A percentile compares a stretch with the other conserved stretches of the same genome.
Evolutionary conservation across 768 basidiomycete species (phyloP).

Genomic region (Cyclocybe cylindracea): DNA sequence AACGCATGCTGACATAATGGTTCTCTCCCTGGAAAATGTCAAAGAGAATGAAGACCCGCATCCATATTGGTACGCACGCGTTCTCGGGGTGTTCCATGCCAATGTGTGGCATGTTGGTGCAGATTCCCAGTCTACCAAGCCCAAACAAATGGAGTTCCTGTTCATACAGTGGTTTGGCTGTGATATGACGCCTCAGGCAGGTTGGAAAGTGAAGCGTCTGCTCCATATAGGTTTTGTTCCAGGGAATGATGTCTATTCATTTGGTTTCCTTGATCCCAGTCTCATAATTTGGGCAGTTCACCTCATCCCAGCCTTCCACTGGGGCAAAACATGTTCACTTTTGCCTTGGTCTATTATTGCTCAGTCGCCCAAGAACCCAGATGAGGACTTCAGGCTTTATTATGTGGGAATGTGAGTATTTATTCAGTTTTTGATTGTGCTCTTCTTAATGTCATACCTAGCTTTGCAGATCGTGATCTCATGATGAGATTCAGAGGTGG

Average conservation of each 20-base stretch:
- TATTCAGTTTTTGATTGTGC: not conserved
- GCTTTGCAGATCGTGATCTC: slow-evolving; percentile 32
- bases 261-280: slow-evolving; percentile 46
- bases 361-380: slow-evolving; percentile 1
- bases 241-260: slow-evolving; percentile 25
- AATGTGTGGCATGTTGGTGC: slow-evolving; percentile 17
- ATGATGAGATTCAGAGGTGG: slow-evolving; percentile 27
- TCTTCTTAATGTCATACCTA: slow-evolving; percentile 5
- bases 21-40: slow-evolving; percentile 22
- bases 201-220: slow-evolving; percentile 29
- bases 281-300: slow-evolving; percentile 37
- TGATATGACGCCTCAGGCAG: slow-evolving; percentile 20
- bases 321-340: slow-evolving; percentile 11
- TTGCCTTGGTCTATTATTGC: slow-evolving; percentile 6
- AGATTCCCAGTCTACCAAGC: not conserved
- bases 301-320: slow-evolving; percentile 35
- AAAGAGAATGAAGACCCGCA: slow-evolving; percentile 12
- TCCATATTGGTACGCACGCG: slow-evolving; percentile 31
- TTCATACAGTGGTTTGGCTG: slow-evolving; percentile 15
- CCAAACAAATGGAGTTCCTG: slow-evolving; percentile 10
- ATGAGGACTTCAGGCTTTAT: slow-evolving; percentile 31
- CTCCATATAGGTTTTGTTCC: slow-evolving; percentile 39
- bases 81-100: slow-evolving; percentile 30
- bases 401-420: slow-evolving; percentile 35
- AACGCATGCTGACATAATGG: slow-evolving; percentile 37